Evolutionary conservation across 306 rosid genomes (phyloP), one percentile per base, ranked within the genome.

Genomic region (Abrus precatorius): DNA sequence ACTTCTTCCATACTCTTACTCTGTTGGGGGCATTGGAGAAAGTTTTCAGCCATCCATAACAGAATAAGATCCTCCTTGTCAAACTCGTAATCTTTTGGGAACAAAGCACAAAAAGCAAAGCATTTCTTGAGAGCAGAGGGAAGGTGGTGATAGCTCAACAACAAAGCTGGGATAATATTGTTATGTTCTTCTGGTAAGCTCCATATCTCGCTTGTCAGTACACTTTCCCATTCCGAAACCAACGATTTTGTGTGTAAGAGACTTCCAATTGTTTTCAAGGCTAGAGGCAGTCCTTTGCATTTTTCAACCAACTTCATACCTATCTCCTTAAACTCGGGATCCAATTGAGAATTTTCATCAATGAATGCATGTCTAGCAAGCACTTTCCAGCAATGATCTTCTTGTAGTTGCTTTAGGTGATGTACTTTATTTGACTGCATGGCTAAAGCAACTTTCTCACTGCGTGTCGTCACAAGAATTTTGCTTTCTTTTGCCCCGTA

Each of bases 61-160:
- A 66, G 41, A 32, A 44, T 4, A 2, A 78, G 55, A 43, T 78
- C 48, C 41, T 56, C 69, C 60, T 78, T 78, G 10, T 44, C 14
- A 33, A 68, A 78, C 5, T 13, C 5, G 69, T 44, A 56, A 3
- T 27, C 56, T 48, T 78, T 78, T 2, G 76, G 70, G 27, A 78
- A 69, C 8, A 78, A 5, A 12, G 76, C 13, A 57, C 82, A 69
- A 45, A 44, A 78, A 30, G 76, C 69, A 68, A 78, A 68, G 52
- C 82, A 78, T 33, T 75, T 78, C 27, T 78, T 78, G 1, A 78
- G 67, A 55, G 67, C 68, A 67, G 75, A 44, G 53, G 75, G 82
- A 43, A 78, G 75, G 8, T 67, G 54, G 2, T 78, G 75, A 57
- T 78, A 78, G 69, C 82, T 78, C 28, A 68, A 9, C 3, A 14